phyloP scores from a whole-genome alignment of 2,329 filamentous ascomycete genomes.

The Aspergillus oerlinghausenensis region DNA sequence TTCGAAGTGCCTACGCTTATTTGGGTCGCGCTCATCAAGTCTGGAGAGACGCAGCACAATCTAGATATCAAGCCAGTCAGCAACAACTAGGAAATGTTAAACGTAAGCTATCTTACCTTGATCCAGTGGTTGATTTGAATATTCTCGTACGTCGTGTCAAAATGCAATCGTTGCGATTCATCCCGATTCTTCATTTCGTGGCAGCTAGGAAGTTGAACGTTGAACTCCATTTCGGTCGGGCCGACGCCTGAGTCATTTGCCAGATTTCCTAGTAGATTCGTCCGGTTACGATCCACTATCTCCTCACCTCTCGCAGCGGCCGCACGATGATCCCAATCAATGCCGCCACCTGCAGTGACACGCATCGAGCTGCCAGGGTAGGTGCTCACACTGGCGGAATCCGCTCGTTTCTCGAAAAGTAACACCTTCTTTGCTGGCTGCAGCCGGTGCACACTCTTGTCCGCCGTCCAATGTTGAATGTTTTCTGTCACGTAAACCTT shows the following conservation, averaged over 20 bases:
- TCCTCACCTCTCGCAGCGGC: conserved; percentile 54
- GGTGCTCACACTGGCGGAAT: conserved; percentile 66
- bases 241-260: conserved; percentile 73
- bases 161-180: conserved; percentile 63
- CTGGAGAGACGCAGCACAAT: conserved; percentile 91
- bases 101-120: conserved; percentile 57
- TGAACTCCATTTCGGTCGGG: conserved; percentile 91
- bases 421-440: conserved; percentile 80
- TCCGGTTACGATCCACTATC: conserved; percentile 49
- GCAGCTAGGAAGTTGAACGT: conserved; percentile 85
- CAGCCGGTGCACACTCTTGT: conserved; percentile 77
- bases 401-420: conserved; percentile 82
- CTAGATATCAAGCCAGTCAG: conserved; percentile 42
- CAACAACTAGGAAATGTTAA: neutral
- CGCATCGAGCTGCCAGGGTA: conserved; percentile 73
- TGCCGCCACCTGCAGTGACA: conserved; percentile 74
- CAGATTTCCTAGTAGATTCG: conserved; percentile 77
- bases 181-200: conserved; percentile 74
- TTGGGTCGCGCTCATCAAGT: conserved; percentile 70
- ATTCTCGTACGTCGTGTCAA: conserved; percentile 89
- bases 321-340: conserved; percentile 59
- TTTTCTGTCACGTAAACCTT: conserved; percentile 90
- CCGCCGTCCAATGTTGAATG: conserved; percentile 83
- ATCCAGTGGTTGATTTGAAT: conserved; percentile 96
- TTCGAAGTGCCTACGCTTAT: conserved; percentile 82